Percentiles rank a stretch among this genome's conserved stretches.
These are phyloP conservation scores for Yarrowia sp. DNA, from an alignment of 805 yeast species.

Conservation along the genomic window DNA sequence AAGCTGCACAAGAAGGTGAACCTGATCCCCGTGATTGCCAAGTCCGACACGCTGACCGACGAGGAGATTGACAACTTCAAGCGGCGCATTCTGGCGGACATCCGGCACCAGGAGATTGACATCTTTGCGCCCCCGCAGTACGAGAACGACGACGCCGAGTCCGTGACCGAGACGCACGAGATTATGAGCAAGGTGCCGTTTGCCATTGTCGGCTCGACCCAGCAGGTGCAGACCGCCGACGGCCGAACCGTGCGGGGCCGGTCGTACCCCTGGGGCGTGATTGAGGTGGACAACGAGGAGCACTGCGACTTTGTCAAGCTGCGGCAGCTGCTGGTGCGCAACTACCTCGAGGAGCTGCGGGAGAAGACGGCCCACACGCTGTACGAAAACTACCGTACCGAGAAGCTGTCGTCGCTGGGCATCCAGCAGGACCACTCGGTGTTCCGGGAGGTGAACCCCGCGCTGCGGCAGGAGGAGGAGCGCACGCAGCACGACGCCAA, in stretches of 20 bases:
- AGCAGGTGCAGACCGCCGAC: conserved; percentile 67
- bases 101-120: conserved; percentile 73
- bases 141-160: conserved; percentile 86
- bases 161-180: conserved; percentile 66
- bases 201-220: conserved; percentile 92
- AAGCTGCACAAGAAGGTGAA: conserved; percentile 89
- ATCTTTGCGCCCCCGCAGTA: conserved; percentile 78
- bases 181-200: conserved; percentile 81
- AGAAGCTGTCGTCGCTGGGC: conserved; percentile 80
- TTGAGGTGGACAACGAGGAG: conserved; percentile 92
- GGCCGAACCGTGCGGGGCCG: conserved; percentile 90
- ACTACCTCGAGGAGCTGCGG: conserved; percentile 90
- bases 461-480: conserved; percentile 91
- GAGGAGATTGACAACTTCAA: conserved; percentile 83
- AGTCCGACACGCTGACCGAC: conserved; percentile 89
- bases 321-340: conserved; percentile 86
- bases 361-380: conserved; percentile 78
- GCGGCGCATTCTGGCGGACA: conserved; percentile 76
- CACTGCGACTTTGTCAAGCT: conserved; percentile 91
- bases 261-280: conserved; percentile 94
- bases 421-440: conserved; percentile 90
- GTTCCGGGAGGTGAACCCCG: conserved; percentile 95
- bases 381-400: conserved; percentile 89
- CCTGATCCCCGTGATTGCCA: conserved; percentile 92
- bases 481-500: conserved; percentile 91